Conservation (phyloP, 768 basidiomycete species). For the Kwoniella mangroviensis region DNA sequence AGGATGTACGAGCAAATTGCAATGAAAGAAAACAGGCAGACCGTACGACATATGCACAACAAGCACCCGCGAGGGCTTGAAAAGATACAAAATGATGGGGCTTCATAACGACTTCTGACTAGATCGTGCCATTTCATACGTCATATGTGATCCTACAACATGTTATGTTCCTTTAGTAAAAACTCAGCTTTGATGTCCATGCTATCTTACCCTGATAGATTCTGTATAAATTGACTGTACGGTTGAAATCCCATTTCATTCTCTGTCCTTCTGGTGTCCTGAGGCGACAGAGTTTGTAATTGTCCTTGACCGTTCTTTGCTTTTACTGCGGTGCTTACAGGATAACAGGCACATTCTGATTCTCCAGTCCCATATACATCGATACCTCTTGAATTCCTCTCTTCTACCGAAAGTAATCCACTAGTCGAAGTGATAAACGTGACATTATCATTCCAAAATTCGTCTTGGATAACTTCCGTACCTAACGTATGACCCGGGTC, state of each 20-base stretch:
- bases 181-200: not conserved
- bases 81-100: no score
- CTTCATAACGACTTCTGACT: no score
- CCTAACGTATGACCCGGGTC: not conserved
- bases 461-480: not conserved
- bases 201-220: not conserved
- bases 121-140: no score
- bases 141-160: no score
- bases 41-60: no score
- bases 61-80: no score
- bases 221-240: not conserved
- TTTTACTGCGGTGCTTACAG: not conserved
- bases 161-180: not conserved
- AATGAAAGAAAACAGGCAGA: no score
- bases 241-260: not conserved
- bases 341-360: not conserved
- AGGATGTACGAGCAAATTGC: no score
- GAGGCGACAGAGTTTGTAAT: not conserved
- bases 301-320: not conserved
- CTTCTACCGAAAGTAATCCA: not conserved
- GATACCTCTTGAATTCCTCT: not conserved
- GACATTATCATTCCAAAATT: constrained; percentile 4
- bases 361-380: not conserved
- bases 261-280: not conserved
- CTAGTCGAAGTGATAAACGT: not conserved